These are phyloP conservation scores for Pisolithus microcarpus DNA, from an alignment of 768 basidiomycete genomes.

Conservation along the genomic window DNA sequence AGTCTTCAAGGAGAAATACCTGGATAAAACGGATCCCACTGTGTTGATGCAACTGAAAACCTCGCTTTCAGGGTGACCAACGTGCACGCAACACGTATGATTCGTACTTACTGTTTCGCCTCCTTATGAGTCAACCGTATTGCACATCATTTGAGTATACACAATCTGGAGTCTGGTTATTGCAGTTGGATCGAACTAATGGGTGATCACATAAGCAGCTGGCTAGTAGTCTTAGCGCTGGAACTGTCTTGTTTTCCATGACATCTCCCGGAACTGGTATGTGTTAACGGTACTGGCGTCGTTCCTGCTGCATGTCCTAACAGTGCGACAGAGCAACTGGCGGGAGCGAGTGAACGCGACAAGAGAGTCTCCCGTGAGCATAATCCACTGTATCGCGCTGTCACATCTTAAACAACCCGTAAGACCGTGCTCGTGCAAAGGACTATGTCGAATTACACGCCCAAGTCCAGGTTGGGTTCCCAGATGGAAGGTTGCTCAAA, in stretches of 20 bases:
- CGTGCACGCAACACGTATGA: not conserved
- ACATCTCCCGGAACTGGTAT: not conserved
- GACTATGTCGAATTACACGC: slow-evolving; percentile 88
- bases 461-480: slow-evolving; percentile 65
- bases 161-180: too few species aligned
- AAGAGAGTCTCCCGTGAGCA: slow-evolving; percentile 12
- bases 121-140: not conserved
- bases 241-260: too few species aligned
- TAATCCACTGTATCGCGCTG: not conserved
- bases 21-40: slow-evolving; percentile 61
- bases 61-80: slow-evolving; percentile 30
- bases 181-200: too few species aligned
- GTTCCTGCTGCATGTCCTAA: not conserved
- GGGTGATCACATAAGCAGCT: too few species aligned
- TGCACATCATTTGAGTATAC: too few species aligned
- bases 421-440: slow-evolving; percentile 37
- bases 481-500: not conserved
- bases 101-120: not conserved
- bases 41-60: slow-evolving; percentile 67
- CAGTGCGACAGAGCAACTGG: not conserved
- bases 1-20: slow-evolving; percentile 52
- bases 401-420: not conserved
- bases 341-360: not conserved
- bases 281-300: not conserved
- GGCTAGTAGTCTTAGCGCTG: not conserved